phyloP scores from a whole-genome alignment of 305 asterid species.

The Rubia peregrina region DNA sequence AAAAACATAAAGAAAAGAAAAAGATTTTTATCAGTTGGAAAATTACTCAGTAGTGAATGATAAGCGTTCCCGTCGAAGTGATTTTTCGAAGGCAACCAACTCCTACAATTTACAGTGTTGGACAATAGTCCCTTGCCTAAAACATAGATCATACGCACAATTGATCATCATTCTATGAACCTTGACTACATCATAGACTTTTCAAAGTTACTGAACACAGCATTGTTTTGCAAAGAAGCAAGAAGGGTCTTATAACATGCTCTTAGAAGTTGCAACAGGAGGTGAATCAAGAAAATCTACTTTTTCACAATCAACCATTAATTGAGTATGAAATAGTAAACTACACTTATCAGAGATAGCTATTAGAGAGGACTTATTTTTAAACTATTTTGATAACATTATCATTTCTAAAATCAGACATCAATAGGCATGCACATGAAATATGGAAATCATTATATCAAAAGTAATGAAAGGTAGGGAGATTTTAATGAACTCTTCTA shows the following conservation, averaged over 20 bases:
- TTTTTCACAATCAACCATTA: too few species aligned
- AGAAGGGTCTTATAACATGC: background rate
- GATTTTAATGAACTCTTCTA: background rate
- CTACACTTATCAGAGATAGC: background rate
- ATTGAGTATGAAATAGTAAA: too few species aligned
- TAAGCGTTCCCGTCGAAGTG: constrained; percentile 69
- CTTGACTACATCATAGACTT: background rate
- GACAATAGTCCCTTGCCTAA: too few species aligned
- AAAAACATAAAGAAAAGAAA: background rate
- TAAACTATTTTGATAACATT: background rate
- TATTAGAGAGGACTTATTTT: background rate
- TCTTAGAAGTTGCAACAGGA: background rate
- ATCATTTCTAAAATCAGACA: background rate
- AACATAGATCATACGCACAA: too few species aligned
- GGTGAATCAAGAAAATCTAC: too few species aligned
- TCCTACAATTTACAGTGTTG: constrained; percentile 34
- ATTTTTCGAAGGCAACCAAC: constrained; percentile 65
- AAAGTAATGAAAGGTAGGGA: background rate
- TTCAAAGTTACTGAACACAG: background rate
- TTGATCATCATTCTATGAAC: too few species aligned
- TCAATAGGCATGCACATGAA: background rate
- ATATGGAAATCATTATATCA: background rate
- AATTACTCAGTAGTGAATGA: constrained; percentile 68
- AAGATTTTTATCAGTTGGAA: constrained; percentile 11
- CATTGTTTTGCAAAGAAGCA: background rate